Percentiles rank a stretch among this genome's conserved stretches.
Conservation (phyloP, 2,329 filamentous ascomycete genomes). For the Diatrype stigma region DNA sequence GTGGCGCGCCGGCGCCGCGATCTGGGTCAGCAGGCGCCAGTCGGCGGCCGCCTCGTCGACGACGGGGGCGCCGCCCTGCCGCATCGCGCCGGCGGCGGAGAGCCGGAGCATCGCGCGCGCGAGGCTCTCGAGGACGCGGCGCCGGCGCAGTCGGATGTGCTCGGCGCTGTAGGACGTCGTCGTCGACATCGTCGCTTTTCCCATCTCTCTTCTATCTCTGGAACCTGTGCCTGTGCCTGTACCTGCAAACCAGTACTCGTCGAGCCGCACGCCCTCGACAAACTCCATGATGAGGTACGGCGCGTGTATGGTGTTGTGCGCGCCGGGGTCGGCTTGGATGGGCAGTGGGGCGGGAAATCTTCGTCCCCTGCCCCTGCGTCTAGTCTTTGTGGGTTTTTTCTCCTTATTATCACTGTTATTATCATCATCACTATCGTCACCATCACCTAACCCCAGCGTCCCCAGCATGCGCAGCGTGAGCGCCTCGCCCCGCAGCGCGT, state of each 20-base stretch:
- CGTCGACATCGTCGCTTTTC: not conserved
- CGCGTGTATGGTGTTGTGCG: conserved; percentile 2
- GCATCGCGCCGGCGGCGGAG: conserved; percentile 12
- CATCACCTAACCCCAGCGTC: not conserved
- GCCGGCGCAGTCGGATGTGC: not conserved
- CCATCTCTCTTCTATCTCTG: not conserved
- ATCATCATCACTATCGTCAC: conserved; percentile 11
- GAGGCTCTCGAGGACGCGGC: conserved; percentile 11
- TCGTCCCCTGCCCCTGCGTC: not conserved
- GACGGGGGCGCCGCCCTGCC: conserved; percentile 14
- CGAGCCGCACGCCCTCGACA: conserved; percentile 14
- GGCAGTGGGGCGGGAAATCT: not conserved
- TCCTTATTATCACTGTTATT: too few relatives aligned
- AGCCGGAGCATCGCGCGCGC: conserved; percentile 18
- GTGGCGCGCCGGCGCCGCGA: conserved; percentile 9
- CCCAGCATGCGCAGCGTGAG: conserved; percentile 15
- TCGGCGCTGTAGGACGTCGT: not conserved
- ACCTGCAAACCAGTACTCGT: conserved; percentile 21
- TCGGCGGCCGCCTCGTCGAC: conserved; percentile 10
- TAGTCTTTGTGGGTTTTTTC: too few relatives aligned
- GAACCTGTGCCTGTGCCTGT: too few relatives aligned
- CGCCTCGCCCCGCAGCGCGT: conserved; percentile 17
- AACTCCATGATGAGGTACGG: conserved; percentile 14
- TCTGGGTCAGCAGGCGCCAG: conserved; percentile 1
- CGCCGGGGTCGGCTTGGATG: not conserved